Evolutionary conservation across 2,329 filamentous ascomycete genomes (phyloP).

Genomic region (Ophioceras dolichostomum): DNA sequence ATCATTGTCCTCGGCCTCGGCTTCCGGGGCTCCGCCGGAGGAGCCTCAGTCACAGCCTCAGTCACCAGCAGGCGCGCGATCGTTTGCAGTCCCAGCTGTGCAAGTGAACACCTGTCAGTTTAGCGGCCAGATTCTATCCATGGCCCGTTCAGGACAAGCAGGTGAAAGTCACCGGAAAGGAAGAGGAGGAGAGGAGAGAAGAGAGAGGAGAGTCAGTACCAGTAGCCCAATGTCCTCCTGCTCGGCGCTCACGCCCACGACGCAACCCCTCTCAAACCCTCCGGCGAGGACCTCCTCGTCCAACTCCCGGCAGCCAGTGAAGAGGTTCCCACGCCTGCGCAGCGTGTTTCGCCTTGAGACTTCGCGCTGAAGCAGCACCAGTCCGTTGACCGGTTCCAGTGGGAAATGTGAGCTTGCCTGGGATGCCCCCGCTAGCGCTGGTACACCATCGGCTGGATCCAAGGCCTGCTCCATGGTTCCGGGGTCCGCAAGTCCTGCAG

Average conservation of each 20-base stretch:
- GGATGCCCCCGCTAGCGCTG: slow-evolving; percentile 8
- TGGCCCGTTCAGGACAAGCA: not conserved
- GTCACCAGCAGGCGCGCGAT: slow-evolving; percentile 25
- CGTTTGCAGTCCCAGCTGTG: slow-evolving; percentile 39
- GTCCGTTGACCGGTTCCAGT: slow-evolving; percentile 31
- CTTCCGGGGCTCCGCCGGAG: slow-evolving; percentile 7
- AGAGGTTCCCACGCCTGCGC: slow-evolving; percentile 20
- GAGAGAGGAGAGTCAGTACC: slow-evolving; percentile 15
- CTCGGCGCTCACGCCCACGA: slow-evolving; percentile 42
- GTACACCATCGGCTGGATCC: slow-evolving; percentile 6
- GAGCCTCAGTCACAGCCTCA: slow-evolving; percentile 3
- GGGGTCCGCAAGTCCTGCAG: too few species aligned
- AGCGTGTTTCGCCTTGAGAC: slow-evolving; percentile 17
- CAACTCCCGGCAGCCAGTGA: slow-evolving; percentile 33
- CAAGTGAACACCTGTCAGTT: too few species aligned
- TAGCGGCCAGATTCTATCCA: too few species aligned
- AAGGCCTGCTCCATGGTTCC: too few species aligned
- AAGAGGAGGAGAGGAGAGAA: not conserved
- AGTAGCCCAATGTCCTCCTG: slow-evolving; percentile 33
- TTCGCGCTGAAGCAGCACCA: slow-evolving; percentile 27
- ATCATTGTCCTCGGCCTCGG: slow-evolving; percentile 21
- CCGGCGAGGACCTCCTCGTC: slow-evolving; percentile 36
- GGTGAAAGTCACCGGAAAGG: not conserved
- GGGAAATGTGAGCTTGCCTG: slow-evolving; percentile 35
- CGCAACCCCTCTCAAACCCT: slow-evolving; percentile 35